Evolutionary conservation across 768 basidiomycete genomes (phyloP), one percentile per base, ranked within the genome.

Genomic region (Mycena kentingensis): DNA sequence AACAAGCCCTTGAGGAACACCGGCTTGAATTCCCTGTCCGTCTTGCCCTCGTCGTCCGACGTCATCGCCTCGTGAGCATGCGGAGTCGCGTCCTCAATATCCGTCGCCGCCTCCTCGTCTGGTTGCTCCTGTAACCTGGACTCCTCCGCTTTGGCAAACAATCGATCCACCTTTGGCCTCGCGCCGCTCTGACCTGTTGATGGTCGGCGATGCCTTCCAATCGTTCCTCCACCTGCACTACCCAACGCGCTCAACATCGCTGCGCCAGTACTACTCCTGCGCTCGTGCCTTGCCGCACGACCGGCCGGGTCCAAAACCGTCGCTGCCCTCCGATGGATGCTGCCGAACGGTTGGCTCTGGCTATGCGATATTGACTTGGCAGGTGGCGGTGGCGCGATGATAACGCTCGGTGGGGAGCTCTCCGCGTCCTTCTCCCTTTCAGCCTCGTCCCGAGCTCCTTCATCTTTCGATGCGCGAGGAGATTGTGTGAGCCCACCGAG

Each of bases 1-100:
- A 99, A 98, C 43, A 99, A 66, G 5, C 97, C 97, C 72, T 98
- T 99, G 64, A 98, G 73, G 72, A 92, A 96, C 39, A 98, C 85
- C 1, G 97, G 92, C 73, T 98, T 98, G 64, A 92, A 87, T 51
- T 91, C 88, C 70, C 85, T 86, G 60, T 86, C 85, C 28, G 72
- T 70, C 59, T 78, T 72, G n/a, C 76, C 67, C 52, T 80, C 80
- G 46, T 75, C 72, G 56, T 79, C 78, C 38, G 80, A 76, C 55
- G 70, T 74, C 51, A 74, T 74, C n/a, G 66, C 68, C 50, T 77
- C 78, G 50, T 78, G 80, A 11, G 66, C 68, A 54, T 62, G 59
- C 12, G 55, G 13, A 54, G 51, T 68, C 38, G 73, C 73, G 43
- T 72, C 70, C 48, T 73, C 77, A 31, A 74, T 74, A 46, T 67